These are phyloP conservation scores for Solanum commersonii DNA, from an alignment of 257 asterid genomes.

Conservation along the genomic window DNA sequence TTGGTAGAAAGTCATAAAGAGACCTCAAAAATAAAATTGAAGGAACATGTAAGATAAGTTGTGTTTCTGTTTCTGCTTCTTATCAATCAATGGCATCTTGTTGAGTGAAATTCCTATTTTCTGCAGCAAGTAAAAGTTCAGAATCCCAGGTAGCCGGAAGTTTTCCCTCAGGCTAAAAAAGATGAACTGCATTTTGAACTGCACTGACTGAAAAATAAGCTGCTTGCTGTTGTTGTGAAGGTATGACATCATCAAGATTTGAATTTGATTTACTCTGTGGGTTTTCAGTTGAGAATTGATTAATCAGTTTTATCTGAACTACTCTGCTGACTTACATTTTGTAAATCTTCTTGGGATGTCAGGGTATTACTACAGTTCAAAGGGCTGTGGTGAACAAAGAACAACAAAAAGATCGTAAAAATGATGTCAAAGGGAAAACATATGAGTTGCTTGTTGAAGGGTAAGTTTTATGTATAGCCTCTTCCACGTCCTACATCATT, in stretches of 20 bases:
- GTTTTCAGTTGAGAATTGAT: not conserved
- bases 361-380: conserved; percentile 76
- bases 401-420: not conserved
- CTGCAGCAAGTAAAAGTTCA: conserved; percentile 56
- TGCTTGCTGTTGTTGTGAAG: conserved; percentile 69
- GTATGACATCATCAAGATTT: conserved; percentile 17
- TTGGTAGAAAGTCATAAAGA: too few relatives aligned
- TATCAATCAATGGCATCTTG: not conserved
- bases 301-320: not conserved
- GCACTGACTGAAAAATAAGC: conserved; percentile 50
- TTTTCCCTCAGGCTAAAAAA: conserved; percentile 36
- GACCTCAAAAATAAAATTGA: conserved; percentile 53
- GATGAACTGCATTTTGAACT: conserved; percentile 21
- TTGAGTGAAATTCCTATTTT: not conserved
- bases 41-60: conserved; percentile 40
- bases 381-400: conserved; percentile 69
- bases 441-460: conserved; percentile 82
- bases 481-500: not conserved
- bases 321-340: not conserved
- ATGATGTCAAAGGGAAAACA: conserved; percentile 11
- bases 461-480: conserved; percentile 24
- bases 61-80: not conserved
- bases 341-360: conserved; percentile 5
- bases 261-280: not conserved
- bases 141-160: conserved; percentile 43